Evolutionary conservation across 2,329 filamentous ascomycete species (phyloP).

Genomic region (Aspergillus flavus): DNA sequence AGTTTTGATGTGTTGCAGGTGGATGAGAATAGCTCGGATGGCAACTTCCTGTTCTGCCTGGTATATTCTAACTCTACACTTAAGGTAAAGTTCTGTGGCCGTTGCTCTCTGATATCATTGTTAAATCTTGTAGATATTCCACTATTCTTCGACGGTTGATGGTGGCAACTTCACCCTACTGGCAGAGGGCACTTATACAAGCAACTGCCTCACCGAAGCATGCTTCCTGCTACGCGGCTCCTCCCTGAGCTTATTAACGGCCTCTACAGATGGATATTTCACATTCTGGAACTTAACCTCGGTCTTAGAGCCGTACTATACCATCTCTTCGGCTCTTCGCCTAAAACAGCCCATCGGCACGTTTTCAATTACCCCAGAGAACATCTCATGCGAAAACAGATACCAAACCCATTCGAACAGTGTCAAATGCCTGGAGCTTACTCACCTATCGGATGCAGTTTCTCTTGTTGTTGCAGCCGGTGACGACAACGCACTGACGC

Average conservation of each 20-base stretch:
- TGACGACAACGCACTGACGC: conserved; percentile 80
- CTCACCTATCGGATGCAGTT: conserved; percentile 33
- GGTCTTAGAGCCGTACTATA: conserved; percentile 33
- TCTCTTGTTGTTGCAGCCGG: conserved; percentile 72
- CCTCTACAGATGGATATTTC: conserved; percentile 80
- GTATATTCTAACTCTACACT: conserved; percentile 83
- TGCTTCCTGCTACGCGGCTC: conserved; percentile 41
- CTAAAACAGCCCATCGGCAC: conserved; percentile 28
- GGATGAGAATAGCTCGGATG: conserved; percentile 24
- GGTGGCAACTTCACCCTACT: conserved; percentile 45
- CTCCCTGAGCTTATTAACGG: conserved; percentile 58
- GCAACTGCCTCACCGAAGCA: conserved; percentile 73
- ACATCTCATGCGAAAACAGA: conserved; percentile 38
- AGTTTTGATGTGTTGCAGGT: conserved; percentile 66
- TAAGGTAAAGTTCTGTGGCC: conserved; percentile 48
- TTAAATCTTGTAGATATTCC: conserved; percentile 46
- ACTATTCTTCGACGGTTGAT: conserved; percentile 33
- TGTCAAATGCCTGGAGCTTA: conserved; percentile 62
- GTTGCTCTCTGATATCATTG: not conserved
- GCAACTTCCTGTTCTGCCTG: conserved; percentile 65
- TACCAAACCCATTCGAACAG: conserved; percentile 74
- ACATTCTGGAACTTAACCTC: conserved; percentile 58
- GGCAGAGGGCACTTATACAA: conserved; percentile 64
- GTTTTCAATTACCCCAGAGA: conserved; percentile 17
- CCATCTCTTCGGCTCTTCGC: conserved; percentile 22